These are phyloP conservation scores for Aspergillus floridensis DNA, from an alignment of 2,329 filamentous ascomycete species.

Conservation along the genomic window DNA sequence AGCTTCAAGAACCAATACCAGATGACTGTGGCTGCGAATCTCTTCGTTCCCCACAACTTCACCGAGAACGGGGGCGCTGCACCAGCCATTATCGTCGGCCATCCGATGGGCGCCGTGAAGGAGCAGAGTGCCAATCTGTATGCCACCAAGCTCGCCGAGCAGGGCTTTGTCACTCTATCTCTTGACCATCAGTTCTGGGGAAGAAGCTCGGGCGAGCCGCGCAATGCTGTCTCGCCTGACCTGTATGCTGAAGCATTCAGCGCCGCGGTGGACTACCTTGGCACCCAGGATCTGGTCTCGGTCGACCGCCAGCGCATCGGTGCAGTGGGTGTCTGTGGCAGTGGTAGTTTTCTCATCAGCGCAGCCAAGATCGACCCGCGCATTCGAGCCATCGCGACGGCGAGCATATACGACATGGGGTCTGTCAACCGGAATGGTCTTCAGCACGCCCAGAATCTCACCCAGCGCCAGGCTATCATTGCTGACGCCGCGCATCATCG, in stretches of 20 bases:
- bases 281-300: slow-evolving; percentile 5
- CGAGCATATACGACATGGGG: slow-evolving; percentile 18
- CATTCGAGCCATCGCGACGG: slow-evolving; percentile 19
- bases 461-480: slow-evolving; percentile 16
- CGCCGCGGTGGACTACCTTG: slow-evolving; percentile 28
- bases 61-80: background rate
- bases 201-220: slow-evolving; percentile 23
- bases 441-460: slow-evolving; percentile 10
- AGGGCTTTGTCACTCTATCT: slow-evolving; percentile 24
- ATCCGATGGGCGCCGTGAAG: slow-evolving; percentile 28
- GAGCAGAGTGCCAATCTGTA: slow-evolving; percentile 28
- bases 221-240: slow-evolving; percentile 23
- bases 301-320: slow-evolving; percentile 28
- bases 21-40: slow-evolving; percentile 19
- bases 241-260: slow-evolving; percentile 26
- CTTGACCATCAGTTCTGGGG: slow-evolving; percentile 27
- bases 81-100: slow-evolving; percentile 24
- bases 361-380: slow-evolving; percentile 34
- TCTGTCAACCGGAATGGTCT: slow-evolving; percentile 12
- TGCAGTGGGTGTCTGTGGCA: slow-evolving; percentile 28
- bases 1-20: slow-evolving; percentile 20
- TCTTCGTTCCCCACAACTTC: slow-evolving; percentile 18
- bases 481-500: slow-evolving; percentile 18
- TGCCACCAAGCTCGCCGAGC: slow-evolving; percentile 24
- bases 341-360: slow-evolving; percentile 29